A percentile compares a stretch with the other conserved stretches of the same genome.
phyloP scores from a whole-genome alignment of 2,329 filamentous ascomycete species.

The Dactylellina haptotyla region DNA sequence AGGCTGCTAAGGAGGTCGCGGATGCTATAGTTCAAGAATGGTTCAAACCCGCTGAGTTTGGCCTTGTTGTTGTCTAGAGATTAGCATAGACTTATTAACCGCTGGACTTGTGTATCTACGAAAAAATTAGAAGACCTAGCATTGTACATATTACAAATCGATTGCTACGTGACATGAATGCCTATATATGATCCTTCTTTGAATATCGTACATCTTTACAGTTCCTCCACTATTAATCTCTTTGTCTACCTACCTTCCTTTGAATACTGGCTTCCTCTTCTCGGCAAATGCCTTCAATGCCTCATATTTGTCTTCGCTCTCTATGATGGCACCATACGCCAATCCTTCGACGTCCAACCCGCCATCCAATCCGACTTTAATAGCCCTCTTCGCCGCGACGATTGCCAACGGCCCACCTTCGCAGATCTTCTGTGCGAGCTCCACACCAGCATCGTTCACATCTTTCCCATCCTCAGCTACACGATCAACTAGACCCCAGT shows the following conservation, averaged over 20 bases:
- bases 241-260: constrained; percentile 62
- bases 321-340: constrained; percentile 84
- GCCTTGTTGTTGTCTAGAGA: constrained; percentile 52
- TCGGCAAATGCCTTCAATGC: constrained; percentile 85
- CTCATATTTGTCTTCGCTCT: constrained; percentile 86
- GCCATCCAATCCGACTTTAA: constrained; percentile 72
- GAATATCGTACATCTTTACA: constrained; percentile 26
- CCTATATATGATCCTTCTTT: background rate
- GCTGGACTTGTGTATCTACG: background rate
- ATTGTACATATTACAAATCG: background rate
- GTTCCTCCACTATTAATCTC: constrained; percentile 1
- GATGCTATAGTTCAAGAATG: constrained; percentile 65
- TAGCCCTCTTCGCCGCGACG: constrained; percentile 79
- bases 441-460: constrained; percentile 70
- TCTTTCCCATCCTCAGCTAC: constrained; percentile 70
- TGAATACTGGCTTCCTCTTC: constrained; percentile 77
- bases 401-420: constrained; percentile 88
- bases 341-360: constrained; percentile 80
- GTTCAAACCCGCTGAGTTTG: constrained; percentile 62
- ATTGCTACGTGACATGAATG: background rate
- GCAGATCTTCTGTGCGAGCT: constrained; percentile 84
- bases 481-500: constrained; percentile 88
- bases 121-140: background rate
- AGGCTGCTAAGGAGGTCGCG: constrained; percentile 64
- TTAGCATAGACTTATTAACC: background rate